phyloP scores from a whole-genome alignment of 345 rosid genomes.

The Mangifera indica region DNA sequence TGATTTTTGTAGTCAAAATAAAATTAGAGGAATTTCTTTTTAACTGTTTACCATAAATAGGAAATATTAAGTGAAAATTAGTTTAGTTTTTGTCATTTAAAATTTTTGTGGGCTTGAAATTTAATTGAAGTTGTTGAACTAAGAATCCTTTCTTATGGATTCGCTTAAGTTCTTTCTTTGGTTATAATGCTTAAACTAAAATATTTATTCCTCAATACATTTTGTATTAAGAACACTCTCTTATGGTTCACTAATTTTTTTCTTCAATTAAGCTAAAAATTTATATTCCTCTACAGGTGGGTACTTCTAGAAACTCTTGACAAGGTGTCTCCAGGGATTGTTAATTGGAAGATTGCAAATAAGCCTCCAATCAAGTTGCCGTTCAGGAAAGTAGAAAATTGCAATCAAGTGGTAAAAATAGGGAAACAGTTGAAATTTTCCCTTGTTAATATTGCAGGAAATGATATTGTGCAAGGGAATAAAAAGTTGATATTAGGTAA shows the following conservation, averaged over 20 bases:
- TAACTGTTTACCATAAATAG: neutral
- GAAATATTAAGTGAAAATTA: neutral
- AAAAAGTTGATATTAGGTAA: slow-evolving; percentile 88
- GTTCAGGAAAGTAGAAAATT: slow-evolving; percentile 94
- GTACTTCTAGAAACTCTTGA: slow-evolving; percentile 87
- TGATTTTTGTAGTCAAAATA: neutral
- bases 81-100: neutral
- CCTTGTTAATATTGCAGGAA: slow-evolving; percentile 93
- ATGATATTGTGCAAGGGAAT: slow-evolving; percentile 92
- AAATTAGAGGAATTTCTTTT: neutral
- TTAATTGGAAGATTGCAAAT: slow-evolving; percentile 89
- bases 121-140: neutral
- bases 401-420: slow-evolving; percentile 90
- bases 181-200: slow-evolving; percentile 12
- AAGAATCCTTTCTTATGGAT: neutral
- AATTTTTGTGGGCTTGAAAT: neutral
- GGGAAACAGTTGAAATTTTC: slow-evolving; percentile 96
- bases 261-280: slow-evolving; percentile 1
- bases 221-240: neutral
- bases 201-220: slow-evolving; percentile 39
- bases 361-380: slow-evolving; percentile 96
- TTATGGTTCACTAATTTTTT: neutral
- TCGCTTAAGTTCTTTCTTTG: neutral
- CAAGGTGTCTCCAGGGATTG: slow-evolving; percentile 91
- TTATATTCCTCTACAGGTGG: slow-evolving; percentile 61